Evolutionary conservation across 2,329 filamentous ascomycete genomes (phyloP).

Genomic region (Incumbomyces delicatus): DNA sequence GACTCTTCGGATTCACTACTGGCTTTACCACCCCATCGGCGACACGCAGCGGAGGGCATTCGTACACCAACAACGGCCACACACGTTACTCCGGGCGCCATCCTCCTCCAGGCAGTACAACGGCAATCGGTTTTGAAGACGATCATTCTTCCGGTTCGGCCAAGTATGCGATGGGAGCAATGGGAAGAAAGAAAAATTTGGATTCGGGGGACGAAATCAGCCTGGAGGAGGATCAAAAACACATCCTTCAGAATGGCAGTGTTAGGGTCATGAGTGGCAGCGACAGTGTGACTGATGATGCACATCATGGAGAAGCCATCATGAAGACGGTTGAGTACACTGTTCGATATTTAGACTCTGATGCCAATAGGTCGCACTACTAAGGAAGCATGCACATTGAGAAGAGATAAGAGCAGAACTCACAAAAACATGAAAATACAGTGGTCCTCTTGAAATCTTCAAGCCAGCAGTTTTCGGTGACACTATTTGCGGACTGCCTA

Average conservation of each 20-base stretch:
- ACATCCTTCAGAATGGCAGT: constrained; percentile 5
- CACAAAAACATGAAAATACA: too few relatives aligned
- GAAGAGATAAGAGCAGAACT: too few relatives aligned
- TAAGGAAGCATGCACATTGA: too few relatives aligned
- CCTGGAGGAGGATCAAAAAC: constrained; percentile 6
- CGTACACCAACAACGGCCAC: too few relatives aligned
- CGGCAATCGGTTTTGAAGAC: constrained; percentile 1
- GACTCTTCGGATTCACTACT: not conserved
- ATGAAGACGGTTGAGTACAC: constrained; percentile 6
- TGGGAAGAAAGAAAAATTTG: not conserved
- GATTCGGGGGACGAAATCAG: not conserved
- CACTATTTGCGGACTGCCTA: too few relatives aligned
- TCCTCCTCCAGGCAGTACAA: not conserved
- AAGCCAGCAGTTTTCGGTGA: too few relatives aligned
- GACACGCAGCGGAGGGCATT: not conserved
- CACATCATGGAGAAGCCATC: not conserved
- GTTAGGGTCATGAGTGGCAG: not conserved
- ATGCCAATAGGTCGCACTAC: too few relatives aligned
- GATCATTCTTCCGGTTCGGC: not conserved
- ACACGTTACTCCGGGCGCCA: not conserved
- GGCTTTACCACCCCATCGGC: constrained; percentile 5
- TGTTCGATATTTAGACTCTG: not conserved
- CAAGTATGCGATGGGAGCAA: constrained; percentile 2
- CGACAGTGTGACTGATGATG: not conserved
- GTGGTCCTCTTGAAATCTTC: too few relatives aligned